Evolutionary conservation across 2,329 filamentous ascomycete species (phyloP).

Genomic region (Fusarium sp.): DNA sequence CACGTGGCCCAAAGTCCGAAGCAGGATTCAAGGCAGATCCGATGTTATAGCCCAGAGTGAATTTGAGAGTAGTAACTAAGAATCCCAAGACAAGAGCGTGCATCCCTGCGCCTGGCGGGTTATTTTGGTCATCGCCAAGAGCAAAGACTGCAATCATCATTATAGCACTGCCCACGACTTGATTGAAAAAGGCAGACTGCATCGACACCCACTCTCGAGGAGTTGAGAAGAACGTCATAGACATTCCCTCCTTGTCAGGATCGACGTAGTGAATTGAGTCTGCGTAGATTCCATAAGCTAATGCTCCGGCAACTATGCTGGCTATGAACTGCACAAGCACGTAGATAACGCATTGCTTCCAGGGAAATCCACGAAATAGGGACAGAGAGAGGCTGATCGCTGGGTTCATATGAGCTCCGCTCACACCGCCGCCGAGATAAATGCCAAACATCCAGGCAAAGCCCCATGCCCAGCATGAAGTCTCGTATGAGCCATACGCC

Average conservation of each 20-base stretch:
- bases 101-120: constrained; percentile 50
- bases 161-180: constrained; percentile 48
- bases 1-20: constrained; percentile 49
- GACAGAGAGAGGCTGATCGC: constrained; percentile 49
- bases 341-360: constrained; percentile 42
- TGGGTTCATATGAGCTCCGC: constrained; percentile 48
- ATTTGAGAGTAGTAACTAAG: constrained; percentile 49
- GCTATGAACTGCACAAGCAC: constrained; percentile 15
- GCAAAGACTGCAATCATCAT: constrained; percentile 51
- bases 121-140: constrained; percentile 50
- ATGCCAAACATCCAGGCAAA: constrained; percentile 43
- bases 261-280: constrained; percentile 41
- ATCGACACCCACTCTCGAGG: constrained; percentile 38
- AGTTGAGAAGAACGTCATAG: constrained; percentile 49
- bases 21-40: constrained; percentile 52
- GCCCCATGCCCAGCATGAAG: constrained; percentile 39
- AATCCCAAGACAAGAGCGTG: constrained; percentile 50
- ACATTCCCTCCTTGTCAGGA: constrained; percentile 43
- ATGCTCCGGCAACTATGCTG: constrained; percentile 8
- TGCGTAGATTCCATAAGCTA: constrained; percentile 20
- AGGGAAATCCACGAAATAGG: constrained; percentile 51
- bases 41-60: constrained; percentile 50
- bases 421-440: constrained; percentile 41
- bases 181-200: constrained; percentile 47
- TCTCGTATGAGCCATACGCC: constrained; percentile 35